These are phyloP conservation scores for Barnettozyma pratensis DNA, from an alignment of 805 yeast genomes.

Conservation along the genomic window DNA sequence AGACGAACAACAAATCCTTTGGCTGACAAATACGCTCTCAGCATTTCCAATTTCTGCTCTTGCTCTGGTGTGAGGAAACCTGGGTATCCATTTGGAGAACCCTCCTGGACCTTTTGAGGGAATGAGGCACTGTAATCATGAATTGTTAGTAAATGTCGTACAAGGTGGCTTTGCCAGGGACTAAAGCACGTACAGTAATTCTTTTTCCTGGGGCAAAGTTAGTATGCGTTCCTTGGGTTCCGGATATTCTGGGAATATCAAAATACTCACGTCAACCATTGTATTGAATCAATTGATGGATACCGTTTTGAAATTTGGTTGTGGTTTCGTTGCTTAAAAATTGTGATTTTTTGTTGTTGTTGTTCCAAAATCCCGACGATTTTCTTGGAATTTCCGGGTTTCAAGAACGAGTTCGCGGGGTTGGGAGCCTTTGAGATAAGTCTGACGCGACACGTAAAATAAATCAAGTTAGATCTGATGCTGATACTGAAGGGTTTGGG, in stretches of 20 bases:
- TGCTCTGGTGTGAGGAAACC: constrained; percentile 75
- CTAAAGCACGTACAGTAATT: constrained; percentile 2
- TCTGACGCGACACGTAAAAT: no score
- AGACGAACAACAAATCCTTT: constrained; percentile 71
- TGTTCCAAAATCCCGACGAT: no score
- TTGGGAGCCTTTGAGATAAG: no score
- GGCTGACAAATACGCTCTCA: constrained; percentile 53
- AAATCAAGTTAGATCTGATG: no score
- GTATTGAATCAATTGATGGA: not conserved
- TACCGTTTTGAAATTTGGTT: not conserved
- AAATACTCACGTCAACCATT: not conserved
- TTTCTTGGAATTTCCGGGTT: no score
- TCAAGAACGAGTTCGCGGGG: no score
- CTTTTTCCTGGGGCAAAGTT: constrained; percentile 4
- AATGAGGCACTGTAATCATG: constrained; percentile 38
- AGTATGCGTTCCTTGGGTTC: not conserved
- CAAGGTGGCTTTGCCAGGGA: no score
- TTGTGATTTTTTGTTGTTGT: no score
- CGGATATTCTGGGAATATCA: not conserved
- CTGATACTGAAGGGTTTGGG: no score
- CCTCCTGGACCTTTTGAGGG: constrained; percentile 65
- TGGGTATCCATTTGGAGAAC: constrained; percentile 69
- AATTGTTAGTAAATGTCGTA: constrained; percentile 1
- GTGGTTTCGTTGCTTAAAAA: no score
- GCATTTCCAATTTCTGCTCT: constrained; percentile 47